Percentiles rank a stretch among this genome's conserved stretches.
phyloP scores from a whole-genome alignment of 805 yeast genomes.

The Ogataea parapolymorpha region DNA sequence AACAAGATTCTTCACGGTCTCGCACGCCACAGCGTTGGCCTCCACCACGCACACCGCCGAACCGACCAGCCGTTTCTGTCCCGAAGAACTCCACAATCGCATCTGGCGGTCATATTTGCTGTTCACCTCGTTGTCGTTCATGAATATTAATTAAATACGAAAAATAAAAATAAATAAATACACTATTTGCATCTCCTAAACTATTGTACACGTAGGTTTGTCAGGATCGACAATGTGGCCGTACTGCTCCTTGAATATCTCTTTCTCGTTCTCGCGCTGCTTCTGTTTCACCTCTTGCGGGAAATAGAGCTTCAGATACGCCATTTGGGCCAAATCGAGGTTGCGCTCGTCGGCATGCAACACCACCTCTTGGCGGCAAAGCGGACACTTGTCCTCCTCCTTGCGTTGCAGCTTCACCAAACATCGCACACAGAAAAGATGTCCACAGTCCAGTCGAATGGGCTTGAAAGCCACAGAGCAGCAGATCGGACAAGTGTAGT shows the following conservation, averaged over 20 bases:
- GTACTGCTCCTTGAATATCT: conserved; percentile 41
- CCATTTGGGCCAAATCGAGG: conserved; percentile 52
- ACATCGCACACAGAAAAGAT: conserved; percentile 71
- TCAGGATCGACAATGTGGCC: conserved; percentile 32
- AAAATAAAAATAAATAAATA: not conserved
- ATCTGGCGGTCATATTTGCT: conserved; percentile 82
- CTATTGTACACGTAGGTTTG: conserved; percentile 23
- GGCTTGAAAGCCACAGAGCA: conserved; percentile 70
- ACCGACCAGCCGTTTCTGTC: conserved; percentile 59
- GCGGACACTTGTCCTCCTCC: conserved; percentile 59
- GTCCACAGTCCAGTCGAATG: conserved; percentile 59
- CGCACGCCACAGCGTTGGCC: conserved; percentile 58
- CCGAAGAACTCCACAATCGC: conserved; percentile 78
- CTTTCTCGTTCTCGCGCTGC: conserved; percentile 50
- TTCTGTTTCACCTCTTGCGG: conserved; percentile 67
- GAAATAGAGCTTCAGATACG: conserved; percentile 54
- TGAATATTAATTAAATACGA: conserved; percentile 3
- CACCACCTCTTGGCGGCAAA: conserved; percentile 58
- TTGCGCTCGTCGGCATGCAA: conserved; percentile 56
- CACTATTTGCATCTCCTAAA: not conserved
- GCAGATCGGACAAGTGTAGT: conserved; percentile 73
- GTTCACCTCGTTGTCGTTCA: conserved; percentile 35
- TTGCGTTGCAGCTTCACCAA: conserved; percentile 63
- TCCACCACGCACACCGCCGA: conserved; percentile 62
- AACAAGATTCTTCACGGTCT: conserved; percentile 71